Percentiles rank a stretch among this genome's conserved stretches.
These are phyloP conservation scores for Dactylellina leptospora DNA, from an alignment of 2,329 filamentous ascomycete species.

Conservation along the genomic window DNA sequence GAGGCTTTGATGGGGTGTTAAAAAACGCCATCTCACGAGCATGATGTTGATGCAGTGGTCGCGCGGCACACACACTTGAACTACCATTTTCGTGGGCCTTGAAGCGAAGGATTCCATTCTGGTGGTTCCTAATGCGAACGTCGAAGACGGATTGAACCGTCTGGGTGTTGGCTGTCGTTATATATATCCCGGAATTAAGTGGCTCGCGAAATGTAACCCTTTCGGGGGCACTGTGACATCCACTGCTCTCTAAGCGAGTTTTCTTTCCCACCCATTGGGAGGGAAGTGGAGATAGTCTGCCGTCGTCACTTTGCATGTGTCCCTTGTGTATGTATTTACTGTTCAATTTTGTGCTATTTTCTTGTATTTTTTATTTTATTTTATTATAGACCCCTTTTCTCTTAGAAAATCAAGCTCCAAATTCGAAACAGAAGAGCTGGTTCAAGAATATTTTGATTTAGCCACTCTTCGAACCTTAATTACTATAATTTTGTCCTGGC, in stretches of 20 bases:
- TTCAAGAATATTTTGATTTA: too few relatives aligned
- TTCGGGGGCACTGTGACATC: constrained; percentile 28
- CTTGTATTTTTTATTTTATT: too few relatives aligned
- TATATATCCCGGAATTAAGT: constrained; percentile 30
- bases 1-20: constrained; percentile 4
- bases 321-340: not conserved
- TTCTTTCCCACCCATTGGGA: not conserved
- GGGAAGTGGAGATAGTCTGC: constrained; percentile 1
- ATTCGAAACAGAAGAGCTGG: too few relatives aligned
- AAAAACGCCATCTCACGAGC: not conserved
- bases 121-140: not conserved
- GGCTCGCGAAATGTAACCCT: constrained; percentile 49
- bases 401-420: not conserved
- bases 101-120: constrained; percentile 17
- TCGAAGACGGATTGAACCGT: not conserved
- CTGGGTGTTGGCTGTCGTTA: not conserved
- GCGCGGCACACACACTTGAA: too few relatives aligned
- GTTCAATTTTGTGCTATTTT: too few relatives aligned
- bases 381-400: not conserved
- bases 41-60: too few relatives aligned
- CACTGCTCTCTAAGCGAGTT: constrained; percentile 34
- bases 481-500: too few relatives aligned
- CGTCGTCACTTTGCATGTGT: constrained; percentile 5
- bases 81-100: constrained; percentile 3
- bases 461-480: too few relatives aligned